These are phyloP conservation scores for Ammopiptanthus mongolicus DNA, from an alignment of 306 rosid species.

Conservation along the genomic window DNA sequence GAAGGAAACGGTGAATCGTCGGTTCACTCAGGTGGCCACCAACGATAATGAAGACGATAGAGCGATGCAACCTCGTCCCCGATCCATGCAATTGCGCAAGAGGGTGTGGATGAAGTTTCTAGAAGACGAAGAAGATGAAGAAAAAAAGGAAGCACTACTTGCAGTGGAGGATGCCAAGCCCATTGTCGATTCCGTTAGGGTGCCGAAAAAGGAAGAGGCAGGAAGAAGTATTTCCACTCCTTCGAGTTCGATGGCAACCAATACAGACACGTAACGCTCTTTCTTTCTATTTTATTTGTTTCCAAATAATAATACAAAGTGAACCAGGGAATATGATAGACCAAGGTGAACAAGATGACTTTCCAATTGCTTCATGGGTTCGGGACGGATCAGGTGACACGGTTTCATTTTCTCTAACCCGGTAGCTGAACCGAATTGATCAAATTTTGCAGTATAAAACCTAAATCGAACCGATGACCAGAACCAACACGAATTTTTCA, in stretches of 20 bases:
- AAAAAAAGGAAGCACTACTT: conserved; percentile 21
- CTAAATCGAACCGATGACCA: too few species aligned
- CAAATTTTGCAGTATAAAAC: too few species aligned
- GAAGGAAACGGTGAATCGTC: conserved; percentile 59
- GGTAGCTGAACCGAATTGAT: too few species aligned
- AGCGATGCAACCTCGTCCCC: conserved; percentile 26
- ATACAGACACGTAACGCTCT: conserved; percentile 53
- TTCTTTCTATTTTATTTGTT: background rate
- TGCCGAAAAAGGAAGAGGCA: conserved; percentile 75
- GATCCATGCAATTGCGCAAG: conserved; percentile 16
- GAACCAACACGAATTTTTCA: too few species aligned
- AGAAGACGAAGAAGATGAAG: conserved; percentile 50
- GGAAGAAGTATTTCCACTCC: conserved; percentile 58
- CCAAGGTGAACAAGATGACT: too few species aligned
- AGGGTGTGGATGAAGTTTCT: conserved; percentile 55
- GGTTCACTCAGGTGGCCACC: conserved; percentile 63
- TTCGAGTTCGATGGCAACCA: conserved; percentile 78
- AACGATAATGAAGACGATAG: conserved; percentile 81
- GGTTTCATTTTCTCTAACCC: too few species aligned
- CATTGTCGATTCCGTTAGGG: conserved; percentile 59
- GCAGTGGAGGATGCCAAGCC: conserved; percentile 65
- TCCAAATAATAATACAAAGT: too few species aligned
- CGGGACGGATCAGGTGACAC: too few species aligned
- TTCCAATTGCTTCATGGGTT: too few species aligned
- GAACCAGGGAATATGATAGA: too few species aligned